Percentiles rank a stretch among this genome's conserved stretches.
These are phyloP conservation scores for Ilyonectria destructans DNA, from an alignment of 2,329 filamentous ascomycete genomes.

Conservation along the genomic window DNA sequence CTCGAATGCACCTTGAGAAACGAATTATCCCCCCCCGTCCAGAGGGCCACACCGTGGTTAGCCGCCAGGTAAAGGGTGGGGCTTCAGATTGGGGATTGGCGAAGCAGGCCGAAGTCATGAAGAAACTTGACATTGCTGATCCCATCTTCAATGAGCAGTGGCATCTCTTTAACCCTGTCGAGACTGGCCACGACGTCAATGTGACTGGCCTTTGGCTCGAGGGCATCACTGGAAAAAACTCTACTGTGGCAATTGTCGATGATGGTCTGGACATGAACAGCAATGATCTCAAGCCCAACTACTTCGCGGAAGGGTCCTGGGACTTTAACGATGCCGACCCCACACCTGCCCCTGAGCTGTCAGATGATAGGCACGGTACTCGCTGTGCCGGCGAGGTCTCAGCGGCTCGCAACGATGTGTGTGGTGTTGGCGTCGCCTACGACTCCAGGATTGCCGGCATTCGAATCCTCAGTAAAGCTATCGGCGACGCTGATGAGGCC, in stretches of 20 bases:
- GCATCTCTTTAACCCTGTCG: conserved; percentile 90
- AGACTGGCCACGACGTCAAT: conserved; percentile 93
- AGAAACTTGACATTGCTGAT: conserved; percentile 82
- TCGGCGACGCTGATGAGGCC: conserved; percentile 94
- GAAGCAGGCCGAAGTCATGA: conserved; percentile 74
- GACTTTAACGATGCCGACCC: conserved; percentile 92
- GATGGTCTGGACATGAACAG: conserved; percentile 98
- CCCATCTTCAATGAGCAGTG: conserved; percentile 96
- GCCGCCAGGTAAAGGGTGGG: not conserved
- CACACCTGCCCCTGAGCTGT: conserved; percentile 86
- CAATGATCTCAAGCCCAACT: conserved; percentile 92
- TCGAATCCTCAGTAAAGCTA: conserved; percentile 91
- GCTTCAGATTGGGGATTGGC: conserved; percentile 64
- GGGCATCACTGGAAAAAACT: conserved; percentile 90
- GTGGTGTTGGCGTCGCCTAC: conserved; percentile 96
- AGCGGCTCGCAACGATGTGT: conserved; percentile 92
- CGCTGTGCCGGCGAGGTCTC: conserved; percentile 95
- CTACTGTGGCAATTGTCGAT: conserved; percentile 94
- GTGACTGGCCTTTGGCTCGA: conserved; percentile 95
- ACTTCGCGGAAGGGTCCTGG: conserved; percentile 92
- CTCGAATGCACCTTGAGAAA: conserved; percentile 69
- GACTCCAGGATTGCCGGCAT: conserved; percentile 92
- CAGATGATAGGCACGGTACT: conserved; percentile 92
- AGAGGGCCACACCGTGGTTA: conserved; percentile 42
- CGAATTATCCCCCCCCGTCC: conserved; percentile 62